Evolutionary conservation across 345 rosid species (phyloP), one percentile per base, ranked within the genome.

Genomic region (Aquilaria malaccensis): DNA sequence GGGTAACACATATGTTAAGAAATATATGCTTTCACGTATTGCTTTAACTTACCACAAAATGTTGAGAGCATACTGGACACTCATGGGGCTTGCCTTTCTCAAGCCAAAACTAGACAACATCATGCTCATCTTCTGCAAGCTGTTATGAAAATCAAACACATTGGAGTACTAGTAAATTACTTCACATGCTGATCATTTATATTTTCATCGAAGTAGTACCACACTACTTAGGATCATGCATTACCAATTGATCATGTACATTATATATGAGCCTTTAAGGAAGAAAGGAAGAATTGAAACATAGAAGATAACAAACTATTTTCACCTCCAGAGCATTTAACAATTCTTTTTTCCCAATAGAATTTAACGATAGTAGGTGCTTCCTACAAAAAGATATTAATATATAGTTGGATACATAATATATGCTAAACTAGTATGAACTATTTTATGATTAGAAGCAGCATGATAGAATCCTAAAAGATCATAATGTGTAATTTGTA

Each of bases 91-190:
- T 83, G 78, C 86, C 97, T 73, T 90, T 87, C 81, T 85, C 83
- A 77, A 90, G 80, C 99, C 97, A 90, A 81, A 93, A 93, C 97
- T 96, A 90, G 46, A 90, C 94, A 62, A 93, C 95, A 60, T 93
- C 97, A 64, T 93, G 99, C 69, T 90, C 96, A 47, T 87, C 96
- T 83, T 89, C 99, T 93, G 71, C 65, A 66, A 64, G 48, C 49
- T 4, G 59, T 33, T 12, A 49, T 50, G 9, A 37, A 41, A 70
- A 49, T 15, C 33, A 64, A 60, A 33, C 58, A 10, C 49, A 47
- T 22, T 45, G 11, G n/a, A 37, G 4, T 33, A 10, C 22, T 52
- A 2, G 33, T 31, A 22, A 22, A 22, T 22, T 22, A 22, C 22
- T 22, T 22, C 22, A 22, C 22, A 22, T 22, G 22, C 1, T 22